Evolutionary conservation across 2,329 filamentous ascomycete genomes (phyloP), one percentile per base, ranked within the genome.

Genomic region (Aspergillus ustus): DNA sequence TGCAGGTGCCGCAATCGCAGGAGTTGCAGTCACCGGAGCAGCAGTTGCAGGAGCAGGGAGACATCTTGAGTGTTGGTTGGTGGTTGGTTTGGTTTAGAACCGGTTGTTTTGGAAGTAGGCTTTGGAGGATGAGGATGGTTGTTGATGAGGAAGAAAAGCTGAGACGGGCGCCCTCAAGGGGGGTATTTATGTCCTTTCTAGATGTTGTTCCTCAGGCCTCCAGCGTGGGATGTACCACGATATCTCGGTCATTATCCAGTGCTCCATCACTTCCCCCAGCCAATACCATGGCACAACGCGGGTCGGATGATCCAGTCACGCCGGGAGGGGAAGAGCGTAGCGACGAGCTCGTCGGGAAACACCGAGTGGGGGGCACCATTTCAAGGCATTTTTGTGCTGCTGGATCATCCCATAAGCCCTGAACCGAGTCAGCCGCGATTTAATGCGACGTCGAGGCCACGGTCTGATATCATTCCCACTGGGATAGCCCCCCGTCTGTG

Each of bases 41-140:
- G 60, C 60, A 62, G 60, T 57, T 62, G 60, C 60, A 62, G 15
- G 50, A 19, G 60, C 60, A 62, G 60, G 60, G 60, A 62, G 60
- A 62, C 60, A 62, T 62, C 1, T 62, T 62, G 60, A 49, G 15
- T 29, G 31, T 61, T 22, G 48, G 46, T 55, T 55, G 37, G 59
- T 52, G 19, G 22, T 20, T 54, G 44, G 40, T 20, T 58, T 54
- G 53, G 19, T n/a, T 61, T 44, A 20, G 25, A 44, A 40, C 28
- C 31, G 43, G 20, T 19, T 44, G 46, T 29, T 37, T 29, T 55
- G 40, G 11, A 15, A 57, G 34, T 43, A 22, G 52, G 25, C 40
- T 57, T 50, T 19, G 19, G 40, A 40, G 20, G 34, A 46, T 44
- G 46, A 43, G 22, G 22, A 44, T 7, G 8, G 15, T 48, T 56